Evolutionary conservation across 441 rosid species (phyloP).

Genomic region (Populus tomentosa): DNA sequence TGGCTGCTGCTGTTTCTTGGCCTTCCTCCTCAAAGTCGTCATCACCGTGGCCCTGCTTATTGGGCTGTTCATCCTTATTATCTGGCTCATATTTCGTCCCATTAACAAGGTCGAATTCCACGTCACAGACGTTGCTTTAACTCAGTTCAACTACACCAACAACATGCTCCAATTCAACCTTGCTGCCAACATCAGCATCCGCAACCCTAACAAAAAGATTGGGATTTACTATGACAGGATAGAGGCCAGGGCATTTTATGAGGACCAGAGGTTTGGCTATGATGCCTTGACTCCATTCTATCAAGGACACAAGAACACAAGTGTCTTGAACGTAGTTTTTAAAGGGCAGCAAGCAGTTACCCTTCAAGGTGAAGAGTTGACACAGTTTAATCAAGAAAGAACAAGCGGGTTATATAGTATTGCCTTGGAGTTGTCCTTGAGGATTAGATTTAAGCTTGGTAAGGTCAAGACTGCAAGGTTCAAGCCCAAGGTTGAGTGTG

Average conservation of each 20-base stretch:
- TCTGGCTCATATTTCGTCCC: conserved; percentile 84
- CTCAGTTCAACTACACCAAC: conserved; percentile 45
- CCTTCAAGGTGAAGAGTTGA: conserved; percentile 22
- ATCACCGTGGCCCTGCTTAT: conserved; percentile 32
- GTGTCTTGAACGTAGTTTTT: conserved; percentile 35
- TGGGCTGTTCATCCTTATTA: conserved; percentile 43
- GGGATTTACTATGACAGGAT: conserved; percentile 65
- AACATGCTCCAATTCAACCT: conserved; percentile 47
- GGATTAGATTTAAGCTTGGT: conserved; percentile 59
- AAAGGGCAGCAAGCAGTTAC: conserved; percentile 37
- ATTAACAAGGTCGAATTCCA: conserved; percentile 46
- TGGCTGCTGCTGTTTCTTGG: conserved; percentile 32
- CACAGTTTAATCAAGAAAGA: conserved; percentile 34
- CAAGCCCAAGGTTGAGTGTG: conserved; percentile 59
- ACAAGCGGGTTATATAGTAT: conserved; percentile 40
- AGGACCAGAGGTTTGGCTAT: conserved; percentile 32
- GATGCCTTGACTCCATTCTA: conserved; percentile 40
- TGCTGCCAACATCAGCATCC: conserved; percentile 44
- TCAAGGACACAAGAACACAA: conserved; percentile 75
- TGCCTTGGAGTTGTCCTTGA: conserved; percentile 51
- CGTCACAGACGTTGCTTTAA: conserved; percentile 46
- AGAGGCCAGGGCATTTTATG: conserved; percentile 55
- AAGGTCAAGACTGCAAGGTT: conserved; percentile 39
- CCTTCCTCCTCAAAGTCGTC: conserved; percentile 30
- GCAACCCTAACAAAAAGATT: conserved; percentile 69